Evolutionary conservation across 495 filamentous ascomycete genomes (phyloP).

Genomic region (Penicillium atrosanguineum): DNA sequence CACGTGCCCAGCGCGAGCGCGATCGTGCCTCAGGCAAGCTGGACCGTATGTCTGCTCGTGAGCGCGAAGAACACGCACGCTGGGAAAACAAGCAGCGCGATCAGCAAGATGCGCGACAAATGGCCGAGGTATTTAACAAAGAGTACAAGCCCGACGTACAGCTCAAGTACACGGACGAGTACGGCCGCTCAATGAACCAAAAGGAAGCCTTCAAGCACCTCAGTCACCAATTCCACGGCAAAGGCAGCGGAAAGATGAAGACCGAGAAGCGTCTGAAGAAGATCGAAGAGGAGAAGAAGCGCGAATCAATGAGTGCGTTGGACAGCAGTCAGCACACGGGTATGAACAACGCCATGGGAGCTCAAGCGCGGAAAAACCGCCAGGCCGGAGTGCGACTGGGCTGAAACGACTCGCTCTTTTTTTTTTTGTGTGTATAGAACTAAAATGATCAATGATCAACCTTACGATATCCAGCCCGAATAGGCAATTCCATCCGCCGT

Average conservation of each 20-base stretch:
- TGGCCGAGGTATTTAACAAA: constrained; percentile 78
- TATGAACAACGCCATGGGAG: constrained; percentile 74
- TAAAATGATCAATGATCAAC: constrained; percentile 15
- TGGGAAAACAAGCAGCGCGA: constrained; percentile 86
- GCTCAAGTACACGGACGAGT: constrained; percentile 85
- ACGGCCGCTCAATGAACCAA: constrained; percentile 76
- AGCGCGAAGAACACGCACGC: constrained; percentile 86
- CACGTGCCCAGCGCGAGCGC: constrained; percentile 79
- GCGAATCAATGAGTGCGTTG: constrained; percentile 73
- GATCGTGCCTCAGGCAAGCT: constrained; percentile 79
- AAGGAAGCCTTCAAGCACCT: constrained; percentile 98
- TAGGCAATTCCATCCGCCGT: constrained; percentile 5
- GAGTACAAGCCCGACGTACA: constrained; percentile 89
- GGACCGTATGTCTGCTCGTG: constrained; percentile 81
- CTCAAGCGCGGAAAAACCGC: constrained; percentile 73
- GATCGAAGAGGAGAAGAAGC: constrained; percentile 91
- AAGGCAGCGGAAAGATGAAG: constrained; percentile 96
- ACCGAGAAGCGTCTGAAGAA: constrained; percentile 96
- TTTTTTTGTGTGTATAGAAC: constrained; percentile 13
- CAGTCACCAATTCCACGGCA: constrained; percentile 96
- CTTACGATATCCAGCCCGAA: constrained; percentile 8
- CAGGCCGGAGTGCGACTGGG: constrained; percentile 87
- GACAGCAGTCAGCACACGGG: constrained; percentile 80
- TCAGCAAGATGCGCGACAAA: constrained; percentile 70
- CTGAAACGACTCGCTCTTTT: constrained; percentile 27